Percentiles rank a stretch among this genome's conserved stretches.
Conservation (phyloP, 176 grass and related monocot species). For the Otatea glauca region DNA sequence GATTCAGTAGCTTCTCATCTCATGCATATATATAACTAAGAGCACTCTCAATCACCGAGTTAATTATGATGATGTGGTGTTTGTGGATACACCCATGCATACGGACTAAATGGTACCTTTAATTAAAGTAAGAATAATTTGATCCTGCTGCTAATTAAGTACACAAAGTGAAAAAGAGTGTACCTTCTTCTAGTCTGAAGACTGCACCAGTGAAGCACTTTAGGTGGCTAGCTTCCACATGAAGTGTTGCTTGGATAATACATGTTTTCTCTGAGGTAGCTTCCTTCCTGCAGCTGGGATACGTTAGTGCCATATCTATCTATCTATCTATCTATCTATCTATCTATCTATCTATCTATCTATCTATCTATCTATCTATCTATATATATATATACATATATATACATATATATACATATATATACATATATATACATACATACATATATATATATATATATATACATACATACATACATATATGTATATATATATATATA, state of each 20-base stretch:
- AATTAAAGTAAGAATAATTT: constrained; percentile 30
- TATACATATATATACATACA: too few species aligned
- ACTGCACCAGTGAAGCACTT: constrained; percentile 22
- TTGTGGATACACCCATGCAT: neutral
- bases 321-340: too few species aligned
- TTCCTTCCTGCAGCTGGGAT: constrained; percentile 1
- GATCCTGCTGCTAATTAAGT: constrained; percentile 10
- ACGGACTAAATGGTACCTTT: neutral
- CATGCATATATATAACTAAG: neutral
- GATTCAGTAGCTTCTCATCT: constrained; percentile 20
- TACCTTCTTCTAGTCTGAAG: neutral
- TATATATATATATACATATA: too few species aligned
- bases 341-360: too few species aligned
- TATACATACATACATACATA: too few species aligned
- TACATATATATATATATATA: too few species aligned
- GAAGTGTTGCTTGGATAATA: constrained; percentile 17
- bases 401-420: too few species aligned
- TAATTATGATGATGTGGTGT: neutral
- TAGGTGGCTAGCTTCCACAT: constrained; percentile 23
- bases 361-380: too few species aligned
- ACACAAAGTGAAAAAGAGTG: neutral
- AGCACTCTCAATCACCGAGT: neutral
- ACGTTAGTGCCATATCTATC: neutral
- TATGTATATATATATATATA: too few species aligned
- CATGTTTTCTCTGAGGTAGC: constrained; percentile 38